Base-by-base conservation (phyloP, 192 early-diverging fungal species). In the Globomyces pollinis-pini region DNA sequence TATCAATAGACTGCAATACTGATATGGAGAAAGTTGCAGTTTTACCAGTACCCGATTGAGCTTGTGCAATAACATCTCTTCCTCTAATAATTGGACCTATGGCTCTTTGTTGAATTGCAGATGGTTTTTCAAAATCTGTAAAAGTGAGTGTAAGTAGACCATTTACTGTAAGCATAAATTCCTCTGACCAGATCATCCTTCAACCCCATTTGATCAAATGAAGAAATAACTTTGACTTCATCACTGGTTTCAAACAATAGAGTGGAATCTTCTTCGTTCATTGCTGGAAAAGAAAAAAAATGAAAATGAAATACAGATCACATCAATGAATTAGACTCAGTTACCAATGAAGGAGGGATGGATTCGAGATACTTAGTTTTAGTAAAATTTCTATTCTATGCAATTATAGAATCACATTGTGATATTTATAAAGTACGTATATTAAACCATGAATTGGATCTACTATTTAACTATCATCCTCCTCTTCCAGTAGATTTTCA, bases 21-120 rank as follows among this genome's bases (percentile, higher is more conserved):
- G 91, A 89, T 58, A 98, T 98, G 1, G 90, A 91, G 74, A 98
- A 93, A 0, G 95, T 96, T 34, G 92, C 95, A 0, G 95, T 98
- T 70, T 98, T 98, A 72, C 95, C 95, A 56, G 95, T 98, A 64
- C 95, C 95, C 34, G 95, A 96, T 78, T 98, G 93, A 11, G 93
- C 91, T 72, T 96, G 93, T 1, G 93, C 93, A 57, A 96, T 96
- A 50, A 96, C 93, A 74, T 96, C 93, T 45, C 89, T 84, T 29
- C 89, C 89, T 57, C 77, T 86, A 57, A 82, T 81, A 50, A 96
- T 89, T 24, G 93, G 91, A 64, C 81, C 67, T 59, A 96, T 98
- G 36, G 93, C 93, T 73, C 96, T 85, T 73, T 98, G 96, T 71
- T 98, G 96, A 76, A 98, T 98, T 54, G 96, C 91, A 2, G 93